These are phyloP conservation scores for Argentina anserina DNA, from an alignment of 306 rosid species.

Conservation along the genomic window DNA sequence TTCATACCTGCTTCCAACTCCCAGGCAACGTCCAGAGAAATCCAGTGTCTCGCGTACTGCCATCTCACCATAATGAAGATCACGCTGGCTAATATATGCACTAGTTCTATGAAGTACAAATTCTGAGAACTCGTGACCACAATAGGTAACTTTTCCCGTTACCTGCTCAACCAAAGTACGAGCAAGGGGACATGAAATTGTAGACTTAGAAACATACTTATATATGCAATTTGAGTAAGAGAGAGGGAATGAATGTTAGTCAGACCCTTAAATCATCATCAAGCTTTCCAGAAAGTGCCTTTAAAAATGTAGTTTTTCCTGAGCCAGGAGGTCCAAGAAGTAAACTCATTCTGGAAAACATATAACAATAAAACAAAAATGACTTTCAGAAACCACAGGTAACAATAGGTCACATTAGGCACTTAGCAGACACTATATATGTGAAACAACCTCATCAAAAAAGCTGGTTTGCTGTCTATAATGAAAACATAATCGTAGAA, in stretches of 20 bases:
- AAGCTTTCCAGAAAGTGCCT: constrained; percentile 59
- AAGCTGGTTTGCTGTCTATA: neutral
- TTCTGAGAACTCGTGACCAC: constrained; percentile 68
- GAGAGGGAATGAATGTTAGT: neutral
- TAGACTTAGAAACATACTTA: neutral
- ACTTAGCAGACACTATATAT: neutral
- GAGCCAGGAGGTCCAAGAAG: constrained; percentile 69
- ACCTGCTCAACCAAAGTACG: constrained; percentile 32
- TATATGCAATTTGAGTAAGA: neutral
- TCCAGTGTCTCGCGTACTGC: constrained; percentile 73
- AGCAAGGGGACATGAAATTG: neutral
- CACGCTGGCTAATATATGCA: constrained; percentile 72
- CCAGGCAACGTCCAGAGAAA: constrained; percentile 63
- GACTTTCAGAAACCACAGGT: neutral
- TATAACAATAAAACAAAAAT: neutral
- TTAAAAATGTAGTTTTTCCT: constrained; percentile 63
- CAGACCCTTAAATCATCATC: constrained; percentile 52
- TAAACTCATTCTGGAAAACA: constrained; percentile 49
- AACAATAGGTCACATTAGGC: neutral
- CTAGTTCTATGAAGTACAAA: constrained; percentile 74
- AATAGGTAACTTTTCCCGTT: constrained; percentile 61
- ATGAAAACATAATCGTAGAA: neutral
- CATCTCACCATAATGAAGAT: constrained; percentile 84
- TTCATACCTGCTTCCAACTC: constrained; percentile 68
- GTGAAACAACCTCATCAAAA: neutral